Evolutionary conservation across 371 early-diverging fungal species (phyloP).

Genomic region (Lichtheimia ornata): DNA sequence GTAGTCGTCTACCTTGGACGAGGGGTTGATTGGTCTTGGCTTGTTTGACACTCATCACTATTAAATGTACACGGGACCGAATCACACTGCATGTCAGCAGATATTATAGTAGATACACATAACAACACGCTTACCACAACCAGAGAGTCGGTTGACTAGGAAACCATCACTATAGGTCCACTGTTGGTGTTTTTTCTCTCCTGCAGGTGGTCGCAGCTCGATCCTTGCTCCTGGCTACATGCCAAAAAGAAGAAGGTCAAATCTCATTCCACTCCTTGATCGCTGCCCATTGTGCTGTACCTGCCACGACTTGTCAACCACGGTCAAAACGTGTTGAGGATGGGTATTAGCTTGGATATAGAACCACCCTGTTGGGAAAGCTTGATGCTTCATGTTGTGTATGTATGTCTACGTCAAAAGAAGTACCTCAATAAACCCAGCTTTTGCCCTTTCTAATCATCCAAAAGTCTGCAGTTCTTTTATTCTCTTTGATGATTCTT

Average conservation of each 20-base stretch:
- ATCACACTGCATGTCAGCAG: slow-evolving; percentile 5
- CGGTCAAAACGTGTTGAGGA: slow-evolving; percentile 14
- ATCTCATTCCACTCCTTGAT: neutral
- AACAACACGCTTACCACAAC: slow-evolving; percentile 13
- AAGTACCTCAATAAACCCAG: no score
- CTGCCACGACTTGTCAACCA: slow-evolving; percentile 8
- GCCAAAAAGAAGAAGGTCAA: neutral
- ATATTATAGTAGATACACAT: neutral
- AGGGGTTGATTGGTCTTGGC: slow-evolving; percentile 6
- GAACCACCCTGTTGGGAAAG: slow-evolving; percentile 11
- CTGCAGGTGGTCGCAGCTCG: slow-evolving; percentile 12
- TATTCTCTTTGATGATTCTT: slow-evolving; percentile 22
- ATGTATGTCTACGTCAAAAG: no score
- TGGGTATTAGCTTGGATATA: slow-evolving; percentile 9
- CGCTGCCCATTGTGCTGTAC: neutral
- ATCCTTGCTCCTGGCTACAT: slow-evolving; percentile 17
- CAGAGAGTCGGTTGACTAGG: slow-evolving; percentile 17
- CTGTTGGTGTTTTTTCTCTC: slow-evolving; percentile 7
- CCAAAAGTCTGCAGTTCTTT: slow-evolving; percentile 13
- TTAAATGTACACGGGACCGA: neutral
- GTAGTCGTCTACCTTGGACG: slow-evolving; percentile 9
- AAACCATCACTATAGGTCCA: slow-evolving; percentile 17
- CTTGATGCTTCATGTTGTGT: no score
- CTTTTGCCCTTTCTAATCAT: neutral
- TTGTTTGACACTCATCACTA: slow-evolving; percentile 11